These are phyloP conservation scores for Candida germanica DNA, from an alignment of 805 yeast genomes.

Conservation along the genomic window DNA sequence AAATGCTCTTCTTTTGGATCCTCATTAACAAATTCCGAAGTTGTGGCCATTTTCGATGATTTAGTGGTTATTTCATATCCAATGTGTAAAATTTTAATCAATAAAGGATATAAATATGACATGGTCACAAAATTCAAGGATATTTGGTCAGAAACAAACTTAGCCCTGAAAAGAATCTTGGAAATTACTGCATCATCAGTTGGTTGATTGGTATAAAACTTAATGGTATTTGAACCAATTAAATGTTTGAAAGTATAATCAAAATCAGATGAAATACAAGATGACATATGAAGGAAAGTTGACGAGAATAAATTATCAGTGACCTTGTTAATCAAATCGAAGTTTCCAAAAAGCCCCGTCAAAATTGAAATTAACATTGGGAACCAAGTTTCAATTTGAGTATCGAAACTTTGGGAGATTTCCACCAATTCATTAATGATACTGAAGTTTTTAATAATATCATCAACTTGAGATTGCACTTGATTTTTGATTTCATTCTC, in stretches of 20 bases:
- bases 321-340: conserved; percentile 54
- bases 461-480: conserved; percentile 28
- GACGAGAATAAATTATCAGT: conserved; percentile 35
- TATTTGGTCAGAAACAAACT: conserved; percentile 65
- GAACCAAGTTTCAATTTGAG: conserved; percentile 13
- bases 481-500: conserved; percentile 57
- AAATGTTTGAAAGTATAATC: conserved; percentile 11
- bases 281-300: conserved; percentile 9
- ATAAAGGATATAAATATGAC: conserved; percentile 71
- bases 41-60: conserved; percentile 47
- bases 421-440: conserved; percentile 12
- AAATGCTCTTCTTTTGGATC: conserved; percentile 88
- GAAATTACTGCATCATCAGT: conserved; percentile 52
- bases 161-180: conserved; percentile 70
- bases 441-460: conserved; percentile 10
- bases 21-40: conserved; percentile 74
- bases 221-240: conserved; percentile 27
- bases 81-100: conserved; percentile 62
- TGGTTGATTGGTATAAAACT: conserved; percentile 50
- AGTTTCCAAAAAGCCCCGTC: conserved; percentile 45
- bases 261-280: conserved; percentile 7
- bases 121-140: conserved; percentile 61
- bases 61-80: conserved; percentile 58
- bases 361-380: conserved; percentile 9
- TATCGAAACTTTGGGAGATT: conserved; percentile 11